Evolutionary conservation across 164 flowering plant genomes (phyloP), one percentile per base, ranked within the genome.

Genomic region (Houttuynia cordata): DNA sequence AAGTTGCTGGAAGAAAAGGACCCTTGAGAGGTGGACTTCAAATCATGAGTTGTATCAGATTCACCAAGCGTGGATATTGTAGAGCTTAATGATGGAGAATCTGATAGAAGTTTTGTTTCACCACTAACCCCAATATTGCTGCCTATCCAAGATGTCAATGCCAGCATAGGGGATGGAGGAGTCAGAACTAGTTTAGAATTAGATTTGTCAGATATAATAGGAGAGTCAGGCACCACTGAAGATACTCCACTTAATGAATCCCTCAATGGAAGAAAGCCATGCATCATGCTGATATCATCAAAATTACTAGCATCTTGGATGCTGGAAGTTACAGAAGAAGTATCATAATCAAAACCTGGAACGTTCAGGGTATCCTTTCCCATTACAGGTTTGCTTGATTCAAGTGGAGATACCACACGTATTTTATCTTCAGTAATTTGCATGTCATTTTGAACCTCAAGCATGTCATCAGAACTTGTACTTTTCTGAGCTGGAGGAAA

Each of bases 111-210:
- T 71, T 78, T 88, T 13, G 72, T 65, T 72, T 80, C 96, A 66
- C 51, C 75, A 45, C 60, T 68, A 64, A 64, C 67, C 24, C 83
- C 62, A 47, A 24, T 17, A 54, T 54, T 54, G 67, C 88, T 77
- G 53, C 93, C 89, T 55, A 91, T 74, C 91, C 96, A 85, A 64
- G 93, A 82, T 51, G 98, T 71, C 73, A 84, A 71, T 45, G 92
- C 92, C 75, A 83, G 19, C 58, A 80, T 79, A 23, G 93, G 88
- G 61, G 90, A 75, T 59, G 87, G 67, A 10, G 87, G 74, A 9
- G 82, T 68, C 30, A 80, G 56, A 39, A 80, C 75, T 37, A 75
- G 47, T 69, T 64, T 79, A 50, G 80, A 71, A 71, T 60, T 74
- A 61, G 96, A 94, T 68, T 74, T 84, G 74, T 87, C 96, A 56